These are phyloP conservation scores for Peterozyma xylosa DNA, from an alignment of 805 yeast genomes.

Conservation along the genomic window DNA sequence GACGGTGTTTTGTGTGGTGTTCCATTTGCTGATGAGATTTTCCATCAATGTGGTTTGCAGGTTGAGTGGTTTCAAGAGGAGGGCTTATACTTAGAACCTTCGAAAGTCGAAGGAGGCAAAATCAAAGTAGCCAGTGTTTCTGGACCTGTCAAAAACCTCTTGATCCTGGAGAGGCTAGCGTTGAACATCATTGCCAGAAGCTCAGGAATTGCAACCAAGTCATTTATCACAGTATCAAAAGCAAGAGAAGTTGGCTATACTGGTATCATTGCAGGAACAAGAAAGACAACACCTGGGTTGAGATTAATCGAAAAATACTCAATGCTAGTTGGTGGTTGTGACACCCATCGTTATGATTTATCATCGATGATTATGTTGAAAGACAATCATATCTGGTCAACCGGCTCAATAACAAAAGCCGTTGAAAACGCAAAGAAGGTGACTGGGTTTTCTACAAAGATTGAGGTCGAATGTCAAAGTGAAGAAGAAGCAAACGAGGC, in stretches of 20 bases:
- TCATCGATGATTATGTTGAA: conserved; percentile 94
- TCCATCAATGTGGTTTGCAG: conserved; percentile 59
- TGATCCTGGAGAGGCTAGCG: conserved; percentile 82
- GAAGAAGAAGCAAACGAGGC: conserved; percentile 90
- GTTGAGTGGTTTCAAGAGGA: conserved; percentile 73
- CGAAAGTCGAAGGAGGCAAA: conserved; percentile 34
- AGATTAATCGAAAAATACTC: conserved; percentile 85
- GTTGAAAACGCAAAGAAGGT: conserved; percentile 69
- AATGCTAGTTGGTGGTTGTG: conserved; percentile 94
- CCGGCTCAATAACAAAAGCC: conserved; percentile 86
- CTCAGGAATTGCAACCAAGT: conserved; percentile 82
- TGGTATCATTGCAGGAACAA: conserved; percentile 90
- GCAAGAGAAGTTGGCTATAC: conserved; percentile 65
- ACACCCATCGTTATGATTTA: conserved; percentile 85
- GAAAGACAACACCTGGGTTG: conserved; percentile 96
- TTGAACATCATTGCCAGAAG: conserved; percentile 75
- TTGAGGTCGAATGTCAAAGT: conserved; percentile 86
- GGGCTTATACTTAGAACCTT: conserved; percentile 50
- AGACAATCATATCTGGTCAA: conserved; percentile 89
- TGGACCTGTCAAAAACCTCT: conserved; percentile 75
- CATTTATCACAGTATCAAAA: conserved; percentile 43
- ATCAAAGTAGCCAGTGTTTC: conserved; percentile 67
- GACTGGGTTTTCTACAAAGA: conserved; percentile 83
- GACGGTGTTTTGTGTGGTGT: conserved; percentile 77
- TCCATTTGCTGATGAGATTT: conserved; percentile 85